Conservation (phyloP, 169 alveolate species). For the Plasmodium gonderi region DNA sequence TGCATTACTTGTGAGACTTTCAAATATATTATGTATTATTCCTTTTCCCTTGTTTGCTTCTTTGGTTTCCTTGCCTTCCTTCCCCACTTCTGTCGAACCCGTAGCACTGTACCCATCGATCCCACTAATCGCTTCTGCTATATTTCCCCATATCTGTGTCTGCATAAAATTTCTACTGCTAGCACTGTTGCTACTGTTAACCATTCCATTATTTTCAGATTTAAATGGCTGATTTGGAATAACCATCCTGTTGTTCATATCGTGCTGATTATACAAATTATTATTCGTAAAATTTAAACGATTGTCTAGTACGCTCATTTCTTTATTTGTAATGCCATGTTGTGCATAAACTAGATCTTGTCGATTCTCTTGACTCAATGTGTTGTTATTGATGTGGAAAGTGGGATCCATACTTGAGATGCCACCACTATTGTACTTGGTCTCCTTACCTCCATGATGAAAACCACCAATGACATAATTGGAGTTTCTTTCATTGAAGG, state of each 20-base stretch:
- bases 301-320: background rate
- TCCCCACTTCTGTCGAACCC: background rate
- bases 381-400: background rate
- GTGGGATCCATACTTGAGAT: background rate
- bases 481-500: no score
- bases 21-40: conserved; percentile 35
- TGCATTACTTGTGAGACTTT: conserved; percentile 22
- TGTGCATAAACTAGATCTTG: background rate
- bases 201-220: background rate
- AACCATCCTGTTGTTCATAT: background rate
- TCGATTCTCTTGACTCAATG: background rate
- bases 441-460: background rate
- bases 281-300: background rate
- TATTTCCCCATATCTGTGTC: background rate
- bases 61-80: background rate
- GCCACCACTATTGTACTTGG: background rate
- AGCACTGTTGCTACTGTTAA: no score
- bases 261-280: background rate
- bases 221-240: conserved; percentile 5
- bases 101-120: background rate
- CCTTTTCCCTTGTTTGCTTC: background rate
- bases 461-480: background rate
- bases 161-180: background rate
- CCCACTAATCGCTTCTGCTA: background rate
- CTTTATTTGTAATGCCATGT: background rate